Base-by-base conservation (phyloP, 169 alveolate species). In the Theileria sp. region DNA sequence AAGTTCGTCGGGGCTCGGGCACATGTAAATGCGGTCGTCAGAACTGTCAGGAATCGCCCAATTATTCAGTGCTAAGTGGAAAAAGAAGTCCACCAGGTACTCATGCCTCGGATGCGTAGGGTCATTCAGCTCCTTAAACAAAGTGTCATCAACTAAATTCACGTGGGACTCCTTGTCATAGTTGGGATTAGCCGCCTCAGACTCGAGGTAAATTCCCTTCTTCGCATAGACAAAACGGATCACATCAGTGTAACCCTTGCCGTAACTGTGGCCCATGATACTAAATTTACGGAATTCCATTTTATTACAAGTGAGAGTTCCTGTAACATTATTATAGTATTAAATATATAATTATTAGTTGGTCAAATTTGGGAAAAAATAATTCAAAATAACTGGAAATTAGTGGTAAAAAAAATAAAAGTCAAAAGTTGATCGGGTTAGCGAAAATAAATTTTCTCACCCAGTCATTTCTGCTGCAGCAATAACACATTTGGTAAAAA, bases 271-370 rank as follows among this genome's bases (percentile, higher is more conserved):
- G 10, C 94, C 94, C 34, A 86, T 87, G 32, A 92, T 87, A n/a
- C 93, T 89, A 56, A 93, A 81, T 77, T 92, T 89, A 30, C 95
- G 93, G 76, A 91, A 91, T 21, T 84, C 93, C 94, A 97, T 97
- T 21, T 93, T 92, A 90, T 97, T 97, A 69, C 97, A 93, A 19
- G 99, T 97, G 62, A 97, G 88, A 3, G 99, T 97, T 23, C 72
- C 72, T 64, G 26, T 61, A 34, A 12, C 17, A 61, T 3, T 3
- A 3, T 54, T 54, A n/a, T n/a, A n/a, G n/a, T n/a, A 21, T 17
- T 10, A 56, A 56, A 56, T 56, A 0, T 98, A 36, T 32, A 32
- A 5, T 32, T 3, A 32, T 32, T 32, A 5, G 5, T 32, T 32
- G 36, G 15, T 10, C 17, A 44, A 44, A 44, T 4, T 44, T 44